phyloP scores from a whole-genome alignment of 2,329 filamentous ascomycete genomes.

The Alternaria hordeiaustralica region DNA sequence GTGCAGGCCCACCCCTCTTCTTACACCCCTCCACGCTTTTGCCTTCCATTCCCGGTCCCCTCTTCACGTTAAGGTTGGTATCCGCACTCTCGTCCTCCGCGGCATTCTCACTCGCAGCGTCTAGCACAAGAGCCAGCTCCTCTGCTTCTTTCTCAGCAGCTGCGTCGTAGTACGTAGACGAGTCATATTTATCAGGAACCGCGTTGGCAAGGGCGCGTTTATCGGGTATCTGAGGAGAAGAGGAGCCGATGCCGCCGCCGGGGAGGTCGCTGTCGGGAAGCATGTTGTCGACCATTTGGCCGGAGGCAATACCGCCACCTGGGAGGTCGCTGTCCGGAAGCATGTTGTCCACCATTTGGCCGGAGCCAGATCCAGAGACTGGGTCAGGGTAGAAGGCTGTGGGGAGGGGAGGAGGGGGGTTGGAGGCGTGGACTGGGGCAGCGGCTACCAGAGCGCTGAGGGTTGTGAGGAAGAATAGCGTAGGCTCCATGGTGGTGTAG shows the following conservation, averaged over 20 bases:
- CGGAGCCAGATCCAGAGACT: neutral
- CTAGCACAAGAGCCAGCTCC: neutral
- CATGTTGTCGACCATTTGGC: neutral
- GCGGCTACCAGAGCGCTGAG: neutral
- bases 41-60: neutral
- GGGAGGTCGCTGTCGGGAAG: neutral
- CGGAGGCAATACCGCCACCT: neutral
- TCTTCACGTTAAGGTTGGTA: neutral
- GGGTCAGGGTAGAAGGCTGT: neutral
- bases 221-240: too few species aligned
- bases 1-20: neutral
- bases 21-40: neutral
- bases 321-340: neutral
- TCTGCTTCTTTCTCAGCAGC: neutral
- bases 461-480: neutral
- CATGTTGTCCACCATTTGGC: neutral
- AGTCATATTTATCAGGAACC: neutral
- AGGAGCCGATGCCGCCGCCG: neutral
- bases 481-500: neutral
- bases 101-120: neutral
- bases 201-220: neutral
- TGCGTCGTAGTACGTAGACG: neutral
- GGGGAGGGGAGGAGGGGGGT: neutral
- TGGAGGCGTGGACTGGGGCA: neutral
- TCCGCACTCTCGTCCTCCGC: neutral